These are phyloP conservation scores for Luffa acutangula DNA, from an alignment of 306 rosid species.

Conservation along the genomic window DNA sequence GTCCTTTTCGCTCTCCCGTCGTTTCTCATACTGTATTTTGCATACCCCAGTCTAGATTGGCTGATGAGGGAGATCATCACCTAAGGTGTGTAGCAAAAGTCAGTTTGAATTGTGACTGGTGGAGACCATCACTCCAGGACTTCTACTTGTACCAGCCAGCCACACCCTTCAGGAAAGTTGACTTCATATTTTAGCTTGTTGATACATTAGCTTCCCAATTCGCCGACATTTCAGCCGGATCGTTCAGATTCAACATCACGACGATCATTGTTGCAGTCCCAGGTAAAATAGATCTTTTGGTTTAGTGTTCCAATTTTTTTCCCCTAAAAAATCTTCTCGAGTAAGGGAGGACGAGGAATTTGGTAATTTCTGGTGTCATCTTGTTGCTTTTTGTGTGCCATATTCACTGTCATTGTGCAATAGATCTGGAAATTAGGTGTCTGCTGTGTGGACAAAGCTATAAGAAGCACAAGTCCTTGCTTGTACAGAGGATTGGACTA, in stretches of 20 bases:
- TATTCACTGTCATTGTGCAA: not conserved
- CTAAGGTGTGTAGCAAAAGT: slow-evolving; percentile 10
- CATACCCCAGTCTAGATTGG: slow-evolving; percentile 98
- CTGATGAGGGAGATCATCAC: slow-evolving; percentile 79
- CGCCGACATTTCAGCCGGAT: slow-evolving; percentile 1
- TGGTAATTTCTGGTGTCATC: not conserved
- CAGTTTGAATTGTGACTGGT: not conserved
- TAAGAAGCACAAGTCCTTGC: not conserved
- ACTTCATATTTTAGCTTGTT: not conserved
- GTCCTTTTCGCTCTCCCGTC: slow-evolving; percentile 86
- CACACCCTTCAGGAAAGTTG: not conserved
- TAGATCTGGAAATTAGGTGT: not conserved
- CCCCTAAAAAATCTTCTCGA: not conserved
- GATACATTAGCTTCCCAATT: not conserved
- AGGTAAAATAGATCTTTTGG: slow-evolving; percentile 1
- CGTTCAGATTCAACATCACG: not conserved
- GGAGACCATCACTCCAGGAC: not conserved
- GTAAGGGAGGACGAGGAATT: not conserved
- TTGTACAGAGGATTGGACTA: not conserved
- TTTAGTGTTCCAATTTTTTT: not conserved
- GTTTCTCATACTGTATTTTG: slow-evolving; percentile 78
- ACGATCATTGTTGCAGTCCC: not conserved
- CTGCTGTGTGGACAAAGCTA: not conserved
- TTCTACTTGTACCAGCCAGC: not conserved
- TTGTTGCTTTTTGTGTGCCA: not conserved